These are phyloP conservation scores for Aphanomyces cochlioides DNA, from an alignment of 352 stramenopile genomes.

Conservation along the genomic window DNA sequence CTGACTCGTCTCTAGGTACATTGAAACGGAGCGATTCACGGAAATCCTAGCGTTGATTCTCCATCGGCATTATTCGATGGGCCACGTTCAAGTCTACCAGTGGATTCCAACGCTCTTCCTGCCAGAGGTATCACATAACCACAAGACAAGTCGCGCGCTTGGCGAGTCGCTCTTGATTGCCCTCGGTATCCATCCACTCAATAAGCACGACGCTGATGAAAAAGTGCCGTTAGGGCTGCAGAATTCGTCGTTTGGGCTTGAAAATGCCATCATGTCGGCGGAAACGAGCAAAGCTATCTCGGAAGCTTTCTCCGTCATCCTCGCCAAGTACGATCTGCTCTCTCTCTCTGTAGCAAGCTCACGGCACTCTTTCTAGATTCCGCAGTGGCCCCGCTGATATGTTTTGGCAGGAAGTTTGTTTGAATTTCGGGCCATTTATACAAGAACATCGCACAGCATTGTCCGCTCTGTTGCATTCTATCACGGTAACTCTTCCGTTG, in stretches of 20 bases:
- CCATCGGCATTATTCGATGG: constrained; percentile 20
- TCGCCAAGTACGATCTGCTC: background rate
- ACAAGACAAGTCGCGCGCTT: constrained; percentile 24
- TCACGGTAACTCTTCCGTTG: background rate
- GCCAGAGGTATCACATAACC: constrained; percentile 9
- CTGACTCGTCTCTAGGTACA: background rate
- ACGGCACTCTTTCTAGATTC: background rate
- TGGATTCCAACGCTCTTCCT: constrained; percentile 13
- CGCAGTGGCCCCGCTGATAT: constrained; percentile 14
- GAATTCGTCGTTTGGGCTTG: constrained; percentile 19
- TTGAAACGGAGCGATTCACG: constrained; percentile 25
- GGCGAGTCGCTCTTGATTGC: constrained; percentile 11
- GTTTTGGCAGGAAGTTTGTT: constrained; percentile 10
- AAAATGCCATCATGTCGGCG: constrained; percentile 24
- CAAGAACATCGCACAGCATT: background rate
- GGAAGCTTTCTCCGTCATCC: constrained; percentile 6
- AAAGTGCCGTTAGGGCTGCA: background rate
- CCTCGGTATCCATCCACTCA: background rate
- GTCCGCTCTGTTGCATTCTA: background rate
- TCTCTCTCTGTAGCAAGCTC: too few relatives aligned
- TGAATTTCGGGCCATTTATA: constrained; percentile 16
- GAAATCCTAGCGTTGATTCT: constrained; percentile 19
- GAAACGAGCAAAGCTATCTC: constrained; percentile 19
- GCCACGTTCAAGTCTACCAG: constrained; percentile 25
- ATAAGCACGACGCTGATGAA: background rate